phyloP scores from a whole-genome alignment of 2,329 filamentous ascomycete genomes.

The Plenodomus tracheiphilus region DNA sequence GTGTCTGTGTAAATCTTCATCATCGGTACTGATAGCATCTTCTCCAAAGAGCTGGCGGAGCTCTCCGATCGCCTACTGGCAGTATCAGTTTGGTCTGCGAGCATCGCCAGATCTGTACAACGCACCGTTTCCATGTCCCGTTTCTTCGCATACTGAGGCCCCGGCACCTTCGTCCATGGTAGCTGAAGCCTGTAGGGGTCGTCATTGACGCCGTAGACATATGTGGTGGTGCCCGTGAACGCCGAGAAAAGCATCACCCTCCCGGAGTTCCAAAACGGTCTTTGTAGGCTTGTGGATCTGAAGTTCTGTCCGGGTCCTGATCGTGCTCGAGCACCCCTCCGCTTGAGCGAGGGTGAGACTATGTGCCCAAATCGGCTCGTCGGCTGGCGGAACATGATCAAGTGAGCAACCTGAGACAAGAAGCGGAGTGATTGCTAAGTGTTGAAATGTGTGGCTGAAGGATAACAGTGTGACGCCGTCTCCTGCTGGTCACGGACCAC shows the following conservation, averaged over 20 bases:
- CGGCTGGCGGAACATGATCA: constrained; percentile 41
- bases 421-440: constrained; percentile 14
- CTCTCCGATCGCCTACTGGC: constrained; percentile 58
- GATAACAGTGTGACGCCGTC: constrained; percentile 21
- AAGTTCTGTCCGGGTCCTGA: constrained; percentile 29
- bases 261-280: constrained; percentile 52
- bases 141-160: constrained; percentile 54
- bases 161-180: constrained; percentile 28
- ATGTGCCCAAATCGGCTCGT: constrained; percentile 32
- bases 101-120: background rate
- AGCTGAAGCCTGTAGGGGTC: constrained; percentile 35
- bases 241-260: constrained; percentile 54
- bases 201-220: constrained; percentile 53
- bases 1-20: constrained; percentile 65
- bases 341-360: constrained; percentile 34
- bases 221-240: constrained; percentile 57
- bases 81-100: constrained; percentile 3
- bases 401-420: constrained; percentile 8
- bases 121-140: constrained; percentile 56
- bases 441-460: constrained; percentile 16
- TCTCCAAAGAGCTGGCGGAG: constrained; percentile 57
- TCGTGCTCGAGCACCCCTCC: constrained; percentile 29
- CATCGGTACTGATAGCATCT: constrained; percentile 65
- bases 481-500: constrained; percentile 29
- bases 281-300: constrained; percentile 21